Conservation (phyloP, 768 basidiomycete genomes). For the Boletus rufocinnamomeus region DNA sequence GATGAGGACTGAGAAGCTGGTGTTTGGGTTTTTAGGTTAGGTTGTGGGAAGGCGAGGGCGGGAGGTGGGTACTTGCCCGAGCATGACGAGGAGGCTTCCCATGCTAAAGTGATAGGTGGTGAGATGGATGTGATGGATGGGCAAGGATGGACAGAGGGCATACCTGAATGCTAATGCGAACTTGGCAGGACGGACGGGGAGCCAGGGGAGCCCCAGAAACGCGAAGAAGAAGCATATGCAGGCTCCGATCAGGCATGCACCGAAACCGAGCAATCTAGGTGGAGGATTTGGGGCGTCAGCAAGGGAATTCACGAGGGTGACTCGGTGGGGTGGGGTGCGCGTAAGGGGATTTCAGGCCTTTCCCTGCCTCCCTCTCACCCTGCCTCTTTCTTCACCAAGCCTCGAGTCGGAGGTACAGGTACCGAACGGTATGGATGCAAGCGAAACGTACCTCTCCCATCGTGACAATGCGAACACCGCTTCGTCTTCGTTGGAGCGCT, state of each 20-base stretch:
- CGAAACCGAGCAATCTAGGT: conserved; percentile 82
- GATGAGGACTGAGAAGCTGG: conserved; percentile 78
- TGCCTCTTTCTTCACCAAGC: too few relatives aligned
- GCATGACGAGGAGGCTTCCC: conserved; percentile 94
- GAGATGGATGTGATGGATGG: background rate
- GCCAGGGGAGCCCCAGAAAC: conserved; percentile 73
- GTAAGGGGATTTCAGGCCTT: too few relatives aligned
- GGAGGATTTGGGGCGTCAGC: background rate
- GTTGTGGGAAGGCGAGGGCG: background rate
- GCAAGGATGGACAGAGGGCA: background rate
- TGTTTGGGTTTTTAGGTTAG: too few relatives aligned
- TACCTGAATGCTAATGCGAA: conserved; percentile 89
- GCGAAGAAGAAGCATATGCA: conserved; percentile 92
- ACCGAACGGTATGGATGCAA: background rate
- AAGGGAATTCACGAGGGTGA: background rate
- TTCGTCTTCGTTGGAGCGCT: conserved; percentile 91
- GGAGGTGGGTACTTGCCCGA: conserved; percentile 58
- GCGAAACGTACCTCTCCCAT: conserved; percentile 78
- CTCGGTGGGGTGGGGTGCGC: background rate
- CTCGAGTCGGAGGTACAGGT: background rate
- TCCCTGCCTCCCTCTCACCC: too few relatives aligned
- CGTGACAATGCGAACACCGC: conserved; percentile 90
- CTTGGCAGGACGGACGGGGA: conserved; percentile 79
- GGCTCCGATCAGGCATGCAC: conserved; percentile 86
- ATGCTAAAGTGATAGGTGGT: too few relatives aligned